Base-by-base conservation (phyloP, 768 basidiomycete species). In the Cystofilobasidium ferigula region DNA sequence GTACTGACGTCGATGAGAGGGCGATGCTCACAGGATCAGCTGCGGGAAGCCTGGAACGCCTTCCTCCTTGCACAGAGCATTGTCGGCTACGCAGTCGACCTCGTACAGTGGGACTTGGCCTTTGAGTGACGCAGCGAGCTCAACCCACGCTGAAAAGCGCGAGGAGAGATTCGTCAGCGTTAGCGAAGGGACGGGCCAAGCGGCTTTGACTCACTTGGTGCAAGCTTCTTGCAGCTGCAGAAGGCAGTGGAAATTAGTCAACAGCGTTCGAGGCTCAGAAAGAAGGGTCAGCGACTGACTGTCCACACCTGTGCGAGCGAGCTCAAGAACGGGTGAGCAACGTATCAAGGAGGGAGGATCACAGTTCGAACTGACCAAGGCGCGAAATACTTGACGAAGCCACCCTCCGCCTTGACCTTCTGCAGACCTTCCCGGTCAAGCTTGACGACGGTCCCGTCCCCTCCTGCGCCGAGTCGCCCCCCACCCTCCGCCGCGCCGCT, bases 301-400 rank as follows among this genome's bases (percentile, higher is more conserved):
- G 93, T 5, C 88, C 88, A 74, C 93, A 97, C 89, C 82, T 83
- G 43, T n/a, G n/a, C n/a, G n/a, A n/a, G n/a, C n/a, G n/a, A n/a
- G n/a, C n/a, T n/a, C n/a, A n/a, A n/a, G n/a, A 10, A 48, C 54
- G 24, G 56, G 57, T 38, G 34, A 26, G 9, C 14, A 43, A 32
- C 7, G 1, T n/a, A n/a, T n/a, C n/a, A n/a, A 28, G 57, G 20
- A 28, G 26, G 48, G 8, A 30, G 53, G 47, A 10, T 9, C 34
- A 12, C 18, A 18, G 28, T n/a, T 9, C n/a, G n/a, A 14, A 73
- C 75, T 36, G 72, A 84, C 86, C 93, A 98, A 0, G 93, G 93
- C 0, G 92, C 94, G 74, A 82, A 98, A 79, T 88, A 98, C 73
- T 87, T 86, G 74, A 86, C 78, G 70, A 87, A 84, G 1, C 81